Conservation (phyloP, 305 asterid species). For the Andrographis paniculata region DNA sequence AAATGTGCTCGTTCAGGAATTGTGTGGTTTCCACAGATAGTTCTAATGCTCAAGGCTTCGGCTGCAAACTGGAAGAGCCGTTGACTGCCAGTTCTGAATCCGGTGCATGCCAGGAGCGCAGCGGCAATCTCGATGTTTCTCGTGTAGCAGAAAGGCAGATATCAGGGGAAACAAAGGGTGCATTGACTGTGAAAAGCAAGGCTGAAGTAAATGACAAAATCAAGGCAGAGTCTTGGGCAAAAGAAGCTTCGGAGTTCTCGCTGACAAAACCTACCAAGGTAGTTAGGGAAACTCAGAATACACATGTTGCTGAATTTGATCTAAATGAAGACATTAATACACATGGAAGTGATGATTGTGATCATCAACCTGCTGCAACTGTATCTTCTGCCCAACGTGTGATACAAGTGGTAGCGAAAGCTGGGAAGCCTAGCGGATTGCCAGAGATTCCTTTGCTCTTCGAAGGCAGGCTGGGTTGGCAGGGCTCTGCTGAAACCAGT, state of each 20-base stretch:
- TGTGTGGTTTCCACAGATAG: slow-evolving; percentile 25
- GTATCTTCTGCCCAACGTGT: slow-evolving; percentile 28
- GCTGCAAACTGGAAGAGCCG: slow-evolving; percentile 25
- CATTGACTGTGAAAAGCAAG: slow-evolving; percentile 5
- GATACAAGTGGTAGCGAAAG: slow-evolving; percentile 42
- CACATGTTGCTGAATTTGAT: slow-evolving; percentile 34
- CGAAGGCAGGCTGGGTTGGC: slow-evolving; percentile 44
- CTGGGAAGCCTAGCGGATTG: slow-evolving; percentile 29
- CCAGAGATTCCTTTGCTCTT: slow-evolving; percentile 37
- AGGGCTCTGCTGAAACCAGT: slow-evolving; percentile 40
- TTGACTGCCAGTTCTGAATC: slow-evolving; percentile 32
- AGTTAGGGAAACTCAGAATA: slow-evolving; percentile 13
- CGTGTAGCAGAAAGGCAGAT: slow-evolving; percentile 17
- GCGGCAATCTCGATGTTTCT: slow-evolving; percentile 12
- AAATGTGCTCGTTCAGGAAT: slow-evolving; percentile 25
- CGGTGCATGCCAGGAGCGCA: slow-evolving; percentile 16
- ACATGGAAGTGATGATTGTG: slow-evolving; percentile 19
- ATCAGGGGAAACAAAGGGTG: slow-evolving; percentile 14
- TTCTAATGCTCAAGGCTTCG: slow-evolving; percentile 23
- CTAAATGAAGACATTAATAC: slow-evolving; percentile 39
- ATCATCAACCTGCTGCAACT: slow-evolving; percentile 20
- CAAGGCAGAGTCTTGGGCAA: slow-evolving; percentile 9
- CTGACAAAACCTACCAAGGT: slow-evolving; percentile 14
- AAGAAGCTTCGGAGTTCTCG: slow-evolving; percentile 19
- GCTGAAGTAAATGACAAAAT: slow-evolving; percentile 1